These are phyloP conservation scores for Gaultheria prostrata DNA, from an alignment of 148 eudicot species.

Conservation along the genomic window DNA sequence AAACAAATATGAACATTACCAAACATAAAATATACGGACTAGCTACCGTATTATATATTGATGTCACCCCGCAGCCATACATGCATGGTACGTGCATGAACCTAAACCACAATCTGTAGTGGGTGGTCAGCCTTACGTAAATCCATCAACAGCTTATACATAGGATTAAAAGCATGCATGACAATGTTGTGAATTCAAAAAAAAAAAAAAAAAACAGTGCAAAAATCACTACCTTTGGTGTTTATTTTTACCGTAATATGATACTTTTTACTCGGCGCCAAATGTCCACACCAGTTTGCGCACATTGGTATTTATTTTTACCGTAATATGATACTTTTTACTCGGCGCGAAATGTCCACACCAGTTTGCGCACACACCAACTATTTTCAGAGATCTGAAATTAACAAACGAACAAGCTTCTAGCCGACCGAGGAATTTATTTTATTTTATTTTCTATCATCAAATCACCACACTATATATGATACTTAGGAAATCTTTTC, in stretches of 20 bases:
- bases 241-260: not conserved
- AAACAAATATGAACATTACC: not conserved
- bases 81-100: slow-evolving; percentile 7
- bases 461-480: not conserved
- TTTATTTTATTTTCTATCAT: not conserved
- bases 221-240: not conserved
- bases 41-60: not conserved
- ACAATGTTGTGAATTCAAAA: not conserved
- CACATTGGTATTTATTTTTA: not conserved
- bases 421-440: not conserved
- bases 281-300: not conserved
- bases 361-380: not conserved
- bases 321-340: not conserved
- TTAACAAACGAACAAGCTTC: not conserved
- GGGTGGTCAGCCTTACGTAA: slow-evolving; percentile 4
- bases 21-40: not conserved
- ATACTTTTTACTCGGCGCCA: not conserved
- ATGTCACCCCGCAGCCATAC: slow-evolving; percentile 4
- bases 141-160: not conserved
- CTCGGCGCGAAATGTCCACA: not conserved
- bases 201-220: not conserved
- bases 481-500: not conserved
- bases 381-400: too few species aligned
- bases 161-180: not conserved
- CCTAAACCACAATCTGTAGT: not conserved